Conservation (phyloP, 345 rosid genomes). For the Eucalyptus leucophloia region DNA sequence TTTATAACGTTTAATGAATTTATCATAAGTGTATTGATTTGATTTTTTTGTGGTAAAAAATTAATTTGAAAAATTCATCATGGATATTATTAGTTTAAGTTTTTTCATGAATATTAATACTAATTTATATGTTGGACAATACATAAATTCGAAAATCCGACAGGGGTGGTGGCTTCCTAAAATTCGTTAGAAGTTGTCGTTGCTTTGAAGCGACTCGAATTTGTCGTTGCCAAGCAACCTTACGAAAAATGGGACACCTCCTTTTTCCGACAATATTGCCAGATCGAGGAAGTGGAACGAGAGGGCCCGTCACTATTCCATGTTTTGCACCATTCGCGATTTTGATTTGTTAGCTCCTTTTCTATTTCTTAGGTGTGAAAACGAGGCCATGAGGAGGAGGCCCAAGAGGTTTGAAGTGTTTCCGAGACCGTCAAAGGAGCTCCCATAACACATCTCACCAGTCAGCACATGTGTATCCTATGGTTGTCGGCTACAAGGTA, state of each 20-base stretch:
- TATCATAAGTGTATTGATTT: rapidly evolving
- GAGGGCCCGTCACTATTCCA: neutral
- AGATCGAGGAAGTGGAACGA: neutral
- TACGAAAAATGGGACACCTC: neutral
- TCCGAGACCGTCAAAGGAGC: no score
- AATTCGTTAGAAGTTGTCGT: neutral
- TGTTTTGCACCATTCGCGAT: neutral
- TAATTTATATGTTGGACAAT: neutral
- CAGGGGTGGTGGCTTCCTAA: neutral
- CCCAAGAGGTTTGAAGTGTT: neutral
- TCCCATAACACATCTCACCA: no score
- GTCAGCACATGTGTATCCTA: no score
- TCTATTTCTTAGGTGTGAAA: neutral
- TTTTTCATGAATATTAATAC: rapidly evolving
- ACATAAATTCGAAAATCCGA: neutral
- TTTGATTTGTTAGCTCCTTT: neutral
- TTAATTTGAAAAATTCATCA: rapidly evolving
- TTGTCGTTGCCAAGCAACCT: neutral
- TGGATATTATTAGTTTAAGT: rapidly evolving
- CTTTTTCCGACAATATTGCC: neutral
- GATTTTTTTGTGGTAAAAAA: no score
- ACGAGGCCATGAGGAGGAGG: neutral
- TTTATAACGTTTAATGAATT: rapidly evolving
- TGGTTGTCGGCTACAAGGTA: no score
- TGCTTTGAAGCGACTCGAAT: neutral